Evolutionary conservation across 768 basidiomycete genomes (phyloP), one percentile per base, ranked within the genome.

Genomic region (Trametes meyenii): DNA sequence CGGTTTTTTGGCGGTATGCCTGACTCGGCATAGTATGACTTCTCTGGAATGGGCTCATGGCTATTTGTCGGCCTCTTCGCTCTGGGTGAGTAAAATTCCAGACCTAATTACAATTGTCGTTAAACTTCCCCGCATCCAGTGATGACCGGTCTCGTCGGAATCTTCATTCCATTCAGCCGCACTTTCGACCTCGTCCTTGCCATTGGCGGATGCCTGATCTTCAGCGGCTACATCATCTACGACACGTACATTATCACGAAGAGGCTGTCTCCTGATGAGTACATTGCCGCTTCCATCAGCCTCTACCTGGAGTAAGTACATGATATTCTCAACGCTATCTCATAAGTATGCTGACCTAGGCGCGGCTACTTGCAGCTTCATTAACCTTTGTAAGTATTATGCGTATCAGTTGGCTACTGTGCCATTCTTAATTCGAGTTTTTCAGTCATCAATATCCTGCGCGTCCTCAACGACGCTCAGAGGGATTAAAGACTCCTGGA

Each of bases 171-270:
- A 1, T 98, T 95, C 79, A 78, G 80, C 69, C 80, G 79, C 58
- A 92, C 89, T 2, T 80, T 90, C 77, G 94, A 98, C 69, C 80
- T 98, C 57, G 77, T 92, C 55, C 90, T 87, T 67, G 89, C 93
- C 17, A 76, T 86, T 29, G 87, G 88, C 44, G 94, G 88, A 16
- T 88, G 87, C 66, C 77, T 96, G 49, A 73, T 96, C 62, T 96
- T 96, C 81, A 90, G 89, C 55, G 94, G 91, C 29, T 97, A 95
- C 71, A 81, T 96, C 66, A 85, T 95, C 67, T 95, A 89, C 70
- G 94, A 96, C 74, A 98, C 96, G 2, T 94, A 90, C 73, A 72
- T 85, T 64, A 96, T 98, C 80, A 94, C 92, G 77, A 88, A 87
- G 68, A 85, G 86, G 61, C 78, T 97, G 19, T 92, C 90, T 1